Evolutionary conservation across 495 filamentous ascomycete genomes (phyloP), one percentile per base, ranked within the genome.

Genomic region (Xylaria scruposa): DNA sequence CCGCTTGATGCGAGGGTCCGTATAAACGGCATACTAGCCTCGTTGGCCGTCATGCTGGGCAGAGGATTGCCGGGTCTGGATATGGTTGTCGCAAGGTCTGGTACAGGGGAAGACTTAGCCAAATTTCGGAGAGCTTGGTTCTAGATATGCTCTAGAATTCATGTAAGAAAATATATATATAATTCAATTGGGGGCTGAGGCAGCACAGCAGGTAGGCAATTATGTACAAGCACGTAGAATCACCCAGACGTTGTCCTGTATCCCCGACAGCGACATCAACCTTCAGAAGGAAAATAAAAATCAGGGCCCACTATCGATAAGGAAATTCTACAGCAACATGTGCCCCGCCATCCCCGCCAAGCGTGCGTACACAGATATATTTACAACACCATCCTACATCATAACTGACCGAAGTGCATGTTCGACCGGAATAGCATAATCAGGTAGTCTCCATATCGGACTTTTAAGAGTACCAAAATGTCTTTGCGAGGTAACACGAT

Each of bases 1-100:
- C 85, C 85, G 67, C 84, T 86, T 17, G 85, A 87, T 61, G 85
- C 85, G 66, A 87, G 81, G 62, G 85, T 82, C 73, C 83, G 85
- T 49, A 87, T 87, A 58, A 87, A 87, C 19, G 85, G 84, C 83
- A 86, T 86, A 26, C 75, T 81, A 73, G 75, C 15, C 4, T 83
- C 79, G 74, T 81, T 76, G 65, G 83, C 73, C 68, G 83, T 81
- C 84, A 86, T 86, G 51, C 60, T 73, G 68, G 60, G 60, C 70
- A 24, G 9, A 44, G 29, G 42, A 42, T 36, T 53, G 64, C 31
- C 31, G 53, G 53, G 24, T 58, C 53, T 19, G 21, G 49, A 26
- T 36, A 38, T 59, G 3, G 44, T 65, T 33, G 54, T 36, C 54
- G 46, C 53, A 53, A 68, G 60, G 58, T 49, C 26, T 24, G 61